Percentiles rank a stretch among this genome's conserved stretches.
Conservation (phyloP, 1,284 basidiomycete genomes). For the Vanrija sp. region DNA sequence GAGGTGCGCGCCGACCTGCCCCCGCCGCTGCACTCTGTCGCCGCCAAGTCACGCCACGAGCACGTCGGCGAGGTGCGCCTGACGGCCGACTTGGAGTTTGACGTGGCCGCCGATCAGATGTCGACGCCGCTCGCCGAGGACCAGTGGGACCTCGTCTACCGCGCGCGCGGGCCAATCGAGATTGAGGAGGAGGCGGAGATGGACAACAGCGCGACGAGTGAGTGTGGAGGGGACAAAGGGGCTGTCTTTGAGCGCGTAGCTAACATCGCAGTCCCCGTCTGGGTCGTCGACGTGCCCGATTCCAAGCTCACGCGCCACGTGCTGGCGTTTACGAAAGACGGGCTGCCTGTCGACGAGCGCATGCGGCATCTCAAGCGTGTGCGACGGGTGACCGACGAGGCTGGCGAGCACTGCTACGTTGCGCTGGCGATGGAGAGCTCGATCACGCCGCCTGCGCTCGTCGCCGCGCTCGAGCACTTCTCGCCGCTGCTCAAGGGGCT, state of each 20-base stretch:
- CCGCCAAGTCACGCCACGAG: constrained; percentile 6
- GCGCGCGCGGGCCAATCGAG: constrained; percentile 38
- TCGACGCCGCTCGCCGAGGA: constrained; percentile 3
- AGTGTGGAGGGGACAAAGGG: constrained; percentile 8
- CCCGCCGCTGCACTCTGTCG: constrained; percentile 23
- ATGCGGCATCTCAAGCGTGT: constrained; percentile 74
- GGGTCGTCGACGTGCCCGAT: constrained; percentile 80
- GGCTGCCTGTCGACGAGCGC: constrained; percentile 52
- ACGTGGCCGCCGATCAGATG: constrained; percentile 8
- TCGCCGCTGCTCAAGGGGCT: constrained; percentile 49
- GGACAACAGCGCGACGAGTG: constrained; percentile 25
- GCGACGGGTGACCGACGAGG: constrained; percentile 3
- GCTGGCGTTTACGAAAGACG: constrained; percentile 12
- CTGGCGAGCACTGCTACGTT: constrained; percentile 19
- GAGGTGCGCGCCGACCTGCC: constrained; percentile 19
- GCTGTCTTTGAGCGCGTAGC: background rate
- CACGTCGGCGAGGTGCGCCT: constrained; percentile 20
- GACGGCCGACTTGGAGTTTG: constrained; percentile 29
- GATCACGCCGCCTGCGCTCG: constrained; percentile 23
- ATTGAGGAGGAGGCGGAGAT: constrained; percentile 32
- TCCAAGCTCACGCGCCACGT: constrained; percentile 31
- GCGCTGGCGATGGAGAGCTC: constrained; percentile 31
- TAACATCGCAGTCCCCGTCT: constrained; percentile 59
- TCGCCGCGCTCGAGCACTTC: constrained; percentile 43
- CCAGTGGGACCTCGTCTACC: constrained; percentile 21